Percentiles rank a stretch among this genome's conserved stretches.
Conservation (phyloP, 2,329 filamentous ascomycete species). For the Venturia effusa region DNA sequence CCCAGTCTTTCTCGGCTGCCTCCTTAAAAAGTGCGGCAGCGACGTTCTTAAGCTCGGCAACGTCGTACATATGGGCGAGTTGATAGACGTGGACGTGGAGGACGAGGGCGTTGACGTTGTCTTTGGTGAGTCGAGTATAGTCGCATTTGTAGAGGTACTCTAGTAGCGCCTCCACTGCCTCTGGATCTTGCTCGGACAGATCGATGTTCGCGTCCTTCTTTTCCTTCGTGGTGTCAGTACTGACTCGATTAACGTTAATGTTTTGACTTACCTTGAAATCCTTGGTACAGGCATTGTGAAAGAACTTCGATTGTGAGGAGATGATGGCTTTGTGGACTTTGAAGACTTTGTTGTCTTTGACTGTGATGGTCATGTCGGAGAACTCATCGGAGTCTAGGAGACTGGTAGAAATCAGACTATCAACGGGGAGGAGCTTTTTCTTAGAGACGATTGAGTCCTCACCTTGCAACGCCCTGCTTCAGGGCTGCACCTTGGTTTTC, state of each 20-base stretch:
- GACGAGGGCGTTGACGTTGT: neutral
- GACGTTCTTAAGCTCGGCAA: neutral
- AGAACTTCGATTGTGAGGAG: slow-evolving; percentile 4
- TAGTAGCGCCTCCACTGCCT: neutral
- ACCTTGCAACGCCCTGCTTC: neutral
- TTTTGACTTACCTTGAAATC: neutral
- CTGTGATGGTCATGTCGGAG: slow-evolving; percentile 4
- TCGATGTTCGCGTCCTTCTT: neutral
- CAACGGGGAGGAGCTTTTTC: neutral
- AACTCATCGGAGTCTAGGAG: neutral
- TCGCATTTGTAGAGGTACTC: slow-evolving; percentile 1
- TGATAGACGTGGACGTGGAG: neutral
- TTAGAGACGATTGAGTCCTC: neutral
- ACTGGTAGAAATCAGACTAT: neutral
- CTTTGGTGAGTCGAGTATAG: neutral
- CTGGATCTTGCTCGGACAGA: neutral
- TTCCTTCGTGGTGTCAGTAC: neutral
- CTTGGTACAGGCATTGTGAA: neutral
- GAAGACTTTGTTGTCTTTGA: slow-evolving; percentile 1
- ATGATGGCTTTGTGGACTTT: neutral
- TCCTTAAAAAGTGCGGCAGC: neutral
- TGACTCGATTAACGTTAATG: too few species aligned
- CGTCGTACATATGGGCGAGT: slow-evolving; percentile 1
- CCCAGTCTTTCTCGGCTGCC: neutral
- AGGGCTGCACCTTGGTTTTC: neutral